Base-by-base conservation (phyloP, 179 eudicot genomes). In the Silene coronaria region DNA sequence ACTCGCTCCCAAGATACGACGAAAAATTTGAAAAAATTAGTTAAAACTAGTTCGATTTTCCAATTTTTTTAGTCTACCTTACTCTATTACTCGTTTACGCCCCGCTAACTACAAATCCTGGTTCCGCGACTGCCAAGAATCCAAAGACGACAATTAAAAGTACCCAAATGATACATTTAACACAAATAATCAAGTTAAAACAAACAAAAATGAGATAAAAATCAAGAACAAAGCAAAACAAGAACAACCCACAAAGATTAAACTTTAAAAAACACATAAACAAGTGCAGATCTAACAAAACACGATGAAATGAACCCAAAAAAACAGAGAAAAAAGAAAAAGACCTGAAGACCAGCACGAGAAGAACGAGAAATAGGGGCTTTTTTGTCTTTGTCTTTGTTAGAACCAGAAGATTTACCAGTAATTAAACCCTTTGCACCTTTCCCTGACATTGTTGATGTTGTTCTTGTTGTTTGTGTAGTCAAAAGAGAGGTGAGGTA, bases 301-400 rank as follows among this genome's bases (percentile, higher is more conserved):
- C 11, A 0, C 0, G 30, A 58, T 9, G 13, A 48, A 23, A 68
- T 26, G n/a, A 63, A 76, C 6, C 8, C 3, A 3, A 34, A 1
- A n/a, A 38, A 17, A 46, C 58, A 58, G 36, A 60, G 68, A 61
- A 58, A 57, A 23, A 38, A 74, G 4, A 48, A 12, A 21, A 9
- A 16, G 58, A 82, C 88, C 88, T 85, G 88, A 19, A 87, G 90
- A 48, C 89, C 89, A 36, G 89, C 89, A 48, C 89, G 89, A 69
- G 88, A 87, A 42, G 89, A 87, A 17, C 88, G 85, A 48, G 89
- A 83, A 22, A 79, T 70, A 13, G 89, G 84, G 34, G 84, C 86
- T 77, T 87, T 87, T 77, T 87, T 87, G 79, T 87, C 89, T 76
- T 85, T 87, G 74, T 83, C 89, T 57, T 86, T 86, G 84, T 69